Base-by-base conservation (phyloP, 177 flowering plant genomes). In the Tripterygium wilfordii region DNA sequence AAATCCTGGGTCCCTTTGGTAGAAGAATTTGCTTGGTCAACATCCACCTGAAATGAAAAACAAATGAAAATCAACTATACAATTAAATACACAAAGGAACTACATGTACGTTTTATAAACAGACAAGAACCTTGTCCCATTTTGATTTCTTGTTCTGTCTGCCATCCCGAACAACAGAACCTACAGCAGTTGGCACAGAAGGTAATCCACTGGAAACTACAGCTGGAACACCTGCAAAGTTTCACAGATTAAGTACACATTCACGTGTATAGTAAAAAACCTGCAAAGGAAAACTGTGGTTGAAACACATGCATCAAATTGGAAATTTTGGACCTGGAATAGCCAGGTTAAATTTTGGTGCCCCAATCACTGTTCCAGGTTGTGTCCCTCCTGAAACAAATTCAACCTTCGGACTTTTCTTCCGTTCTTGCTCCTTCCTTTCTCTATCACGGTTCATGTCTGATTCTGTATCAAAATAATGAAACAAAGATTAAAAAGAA, bases 391-490 rank as follows among this genome's bases (percentile, higher is more conserved):
- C 86, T 41, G 83, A 39, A 56, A 68, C 53, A 76, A 82, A 92
- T 2, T 92, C 98, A 47, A 82, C 52, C 62, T 80, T 89, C 38
- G 48, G 95, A 56, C 56, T 85, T 57, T 61, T 83, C 72, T 86
- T 92, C 69, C 54, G 77, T 57, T 88, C 98, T 53, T 72, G 91
- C 45, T 88, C 96, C 64, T 72, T 88, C 48, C 90, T 79, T 45
- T 91, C 96, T 68, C 69, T 55, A 58, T 85, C 96, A 57, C 83
- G 87, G 61, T 70, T 83, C 88, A 82, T 74, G 51, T 89, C 97
- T 57, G 73, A 84, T 74, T 92, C 98, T 92, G 65, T 32, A 36
- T 23, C 17, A 23, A 4, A 31, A 56, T 58, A n/a, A n/a, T n/a
- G n/a, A n/a, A n/a, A n/a, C n/a, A n/a, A n/a, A n/a, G n/a, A n/a